These are phyloP conservation scores for Eucalyptus coolabah DNA, from an alignment of 345 rosid genomes.

Conservation along the genomic window DNA sequence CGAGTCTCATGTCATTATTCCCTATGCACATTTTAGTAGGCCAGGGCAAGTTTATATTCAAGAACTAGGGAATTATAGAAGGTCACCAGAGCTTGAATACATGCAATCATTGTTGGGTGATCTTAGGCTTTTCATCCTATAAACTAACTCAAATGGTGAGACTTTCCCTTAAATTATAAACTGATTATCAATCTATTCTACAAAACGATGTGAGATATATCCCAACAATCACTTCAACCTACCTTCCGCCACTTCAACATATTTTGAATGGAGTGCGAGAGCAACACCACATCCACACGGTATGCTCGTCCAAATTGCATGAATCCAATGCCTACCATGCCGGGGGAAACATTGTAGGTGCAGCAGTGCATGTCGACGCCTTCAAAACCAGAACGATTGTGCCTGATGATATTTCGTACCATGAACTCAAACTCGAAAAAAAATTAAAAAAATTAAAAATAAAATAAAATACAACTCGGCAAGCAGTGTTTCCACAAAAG, in stretches of 20 bases:
- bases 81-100: neutral
- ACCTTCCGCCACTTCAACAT: neutral
- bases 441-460: no score
- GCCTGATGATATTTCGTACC: neutral
- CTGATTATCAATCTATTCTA: no score
- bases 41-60: neutral
- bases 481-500: neutral
- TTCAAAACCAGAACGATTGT: neutral
- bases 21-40: no score
- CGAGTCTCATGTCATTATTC: no score
- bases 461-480: neutral
- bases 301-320: neutral
- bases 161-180: no score
- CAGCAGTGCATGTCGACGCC: rapidly evolving
- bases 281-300: neutral
- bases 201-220: no score
- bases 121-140: no score
- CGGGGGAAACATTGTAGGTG: neutral
- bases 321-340: neutral
- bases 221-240: no score
- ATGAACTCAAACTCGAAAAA: neutral
- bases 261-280: neutral
- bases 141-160: no score
- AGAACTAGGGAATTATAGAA: neutral
- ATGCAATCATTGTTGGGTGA: neutral